Conservation (phyloP, 768 basidiomycete genomes). For the Phaffia tasmanica region DNA sequence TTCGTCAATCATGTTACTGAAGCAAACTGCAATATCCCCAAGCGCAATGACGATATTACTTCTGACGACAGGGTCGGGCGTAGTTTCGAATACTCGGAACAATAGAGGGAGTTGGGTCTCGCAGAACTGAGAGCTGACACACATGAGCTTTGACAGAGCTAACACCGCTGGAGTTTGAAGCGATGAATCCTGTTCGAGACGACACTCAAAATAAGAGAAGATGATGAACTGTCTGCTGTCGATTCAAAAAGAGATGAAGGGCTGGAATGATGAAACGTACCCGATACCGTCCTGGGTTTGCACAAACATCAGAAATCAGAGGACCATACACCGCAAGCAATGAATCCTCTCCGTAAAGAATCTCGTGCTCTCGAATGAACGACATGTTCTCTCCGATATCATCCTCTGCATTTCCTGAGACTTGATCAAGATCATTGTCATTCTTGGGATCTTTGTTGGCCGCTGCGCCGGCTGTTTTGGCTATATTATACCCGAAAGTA, state of each 20-base stretch:
- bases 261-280: conserved; percentile 40
- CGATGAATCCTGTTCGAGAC: conserved; percentile 55
- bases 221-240: background rate
- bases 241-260: background rate
- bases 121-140: conserved; percentile 87
- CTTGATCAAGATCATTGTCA: conserved; percentile 70
- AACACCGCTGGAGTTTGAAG: conserved; percentile 77
- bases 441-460: conserved; percentile 50
- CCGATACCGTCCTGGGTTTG: conserved; percentile 82
- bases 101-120: conserved; percentile 74
- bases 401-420: conserved; percentile 94
- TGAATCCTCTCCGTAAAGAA: conserved; percentile 71
- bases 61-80: conserved; percentile 75
- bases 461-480: conserved; percentile 45
- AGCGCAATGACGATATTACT: conserved; percentile 96
- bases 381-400: conserved; percentile 91
- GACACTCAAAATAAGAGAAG: background rate
- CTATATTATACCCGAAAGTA: conserved; percentile 34
- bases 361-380: conserved; percentile 68
- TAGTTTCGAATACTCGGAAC: conserved; percentile 88
- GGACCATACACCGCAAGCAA: conserved; percentile 77
- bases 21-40: conserved; percentile 95
- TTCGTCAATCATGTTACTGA: conserved; percentile 93
- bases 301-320: conserved; percentile 78
- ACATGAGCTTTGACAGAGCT: conserved; percentile 90